These are phyloP conservation scores for Termitomyces sp. DNA, from an alignment of 768 basidiomycete genomes.

Conservation along the genomic window DNA sequence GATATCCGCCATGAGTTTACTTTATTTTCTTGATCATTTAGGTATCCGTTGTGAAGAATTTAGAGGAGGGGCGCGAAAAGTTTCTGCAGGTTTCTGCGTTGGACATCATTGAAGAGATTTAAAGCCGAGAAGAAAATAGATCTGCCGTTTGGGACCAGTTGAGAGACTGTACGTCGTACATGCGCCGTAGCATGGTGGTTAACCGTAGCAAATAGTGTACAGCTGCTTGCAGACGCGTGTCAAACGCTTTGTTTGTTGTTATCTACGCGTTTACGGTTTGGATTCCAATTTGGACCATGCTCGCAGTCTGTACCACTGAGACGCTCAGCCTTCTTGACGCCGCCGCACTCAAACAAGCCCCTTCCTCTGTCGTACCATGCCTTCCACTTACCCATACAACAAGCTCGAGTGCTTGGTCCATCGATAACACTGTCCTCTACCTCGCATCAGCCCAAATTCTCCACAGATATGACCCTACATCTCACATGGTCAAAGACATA, in stretches of 20 bases:
- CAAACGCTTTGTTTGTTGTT: constrained; percentile 8
- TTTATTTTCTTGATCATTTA: no score
- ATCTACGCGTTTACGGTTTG: constrained; percentile 13
- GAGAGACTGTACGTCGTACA: no score
- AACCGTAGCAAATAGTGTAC: no score
- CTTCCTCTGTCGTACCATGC: constrained; percentile 35
- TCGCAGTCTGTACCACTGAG: constrained; percentile 45
- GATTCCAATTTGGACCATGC: constrained; percentile 30
- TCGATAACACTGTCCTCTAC: constrained; percentile 50
- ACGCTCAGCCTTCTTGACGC: constrained; percentile 46
- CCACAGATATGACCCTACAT: constrained; percentile 46
- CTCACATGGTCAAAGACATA: constrained; percentile 38
- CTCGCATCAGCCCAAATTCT: constrained; percentile 43
- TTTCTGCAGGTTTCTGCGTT: no score
- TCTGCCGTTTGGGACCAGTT: no score
- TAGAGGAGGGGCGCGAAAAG: no score
- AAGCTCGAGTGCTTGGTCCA: constrained; percentile 47
- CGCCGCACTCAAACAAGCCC: constrained; percentile 37
- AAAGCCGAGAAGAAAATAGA: no score
- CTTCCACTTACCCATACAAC: constrained; percentile 27
- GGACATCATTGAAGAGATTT: no score
- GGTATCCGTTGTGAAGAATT: no score
- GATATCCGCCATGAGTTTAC: no score
- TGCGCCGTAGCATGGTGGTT: no score
- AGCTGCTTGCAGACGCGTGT: no score